Conservation (phyloP, 1,139 yeast genomes). For the Scheffersomyces quercinus region DNA sequence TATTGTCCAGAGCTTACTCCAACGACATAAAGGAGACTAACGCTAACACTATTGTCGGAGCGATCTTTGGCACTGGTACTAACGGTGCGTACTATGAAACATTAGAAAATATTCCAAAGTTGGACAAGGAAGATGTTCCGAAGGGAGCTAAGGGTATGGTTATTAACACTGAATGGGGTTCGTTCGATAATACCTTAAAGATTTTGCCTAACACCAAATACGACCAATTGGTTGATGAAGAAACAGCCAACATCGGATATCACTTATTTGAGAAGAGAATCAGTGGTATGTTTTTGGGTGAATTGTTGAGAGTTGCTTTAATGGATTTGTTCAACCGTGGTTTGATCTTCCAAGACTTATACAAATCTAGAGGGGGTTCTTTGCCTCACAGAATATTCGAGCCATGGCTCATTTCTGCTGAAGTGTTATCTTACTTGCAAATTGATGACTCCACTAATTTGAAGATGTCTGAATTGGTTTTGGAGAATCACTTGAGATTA, state of each 20-base stretch:
- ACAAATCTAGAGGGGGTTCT: constrained; percentile 48
- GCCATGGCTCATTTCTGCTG: constrained; percentile 81
- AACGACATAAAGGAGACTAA: constrained; percentile 55
- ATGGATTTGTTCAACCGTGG: constrained; percentile 64
- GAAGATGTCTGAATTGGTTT: constrained; percentile 61
- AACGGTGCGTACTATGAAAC: constrained; percentile 90
- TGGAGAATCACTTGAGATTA: constrained; percentile 63
- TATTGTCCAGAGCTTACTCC: constrained; percentile 84
- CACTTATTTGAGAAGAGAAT: constrained; percentile 93
- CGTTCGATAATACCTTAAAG: constrained; percentile 79
- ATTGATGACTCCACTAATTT: constrained; percentile 76
- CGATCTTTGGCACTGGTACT: constrained; percentile 95
- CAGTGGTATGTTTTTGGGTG: constrained; percentile 94
- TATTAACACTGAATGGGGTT: constrained; percentile 96
- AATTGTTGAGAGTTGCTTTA: constrained; percentile 71
- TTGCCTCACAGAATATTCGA: constrained; percentile 68
- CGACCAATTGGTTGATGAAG: constrained; percentile 66
- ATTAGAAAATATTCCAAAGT: constrained; percentile 67
- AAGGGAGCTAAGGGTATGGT: constrained; percentile 72
- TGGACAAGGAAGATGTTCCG: constrained; percentile 39
- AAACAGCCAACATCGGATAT: constrained; percentile 80
- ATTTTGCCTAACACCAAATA: constrained; percentile 74
- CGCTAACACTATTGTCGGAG: constrained; percentile 77
- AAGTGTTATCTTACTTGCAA: constrained; percentile 78
- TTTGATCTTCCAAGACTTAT: constrained; percentile 56